phyloP scores from a whole-genome alignment of 495 filamentous ascomycete species.

The Baudoinia panamericana region DNA sequence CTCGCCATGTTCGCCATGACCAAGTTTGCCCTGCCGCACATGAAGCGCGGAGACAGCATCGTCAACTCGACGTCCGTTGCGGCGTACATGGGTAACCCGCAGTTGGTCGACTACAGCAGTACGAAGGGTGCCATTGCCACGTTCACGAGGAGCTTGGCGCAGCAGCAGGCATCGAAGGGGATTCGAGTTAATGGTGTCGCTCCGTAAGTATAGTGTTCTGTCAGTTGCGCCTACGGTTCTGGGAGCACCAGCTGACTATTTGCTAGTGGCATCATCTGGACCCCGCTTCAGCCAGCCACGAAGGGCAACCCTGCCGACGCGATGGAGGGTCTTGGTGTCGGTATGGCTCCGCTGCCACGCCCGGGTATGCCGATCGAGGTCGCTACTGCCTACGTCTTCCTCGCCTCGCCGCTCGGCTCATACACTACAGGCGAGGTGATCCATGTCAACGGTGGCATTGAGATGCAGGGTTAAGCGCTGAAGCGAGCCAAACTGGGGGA shows the following conservation, averaged over 20 bases:
- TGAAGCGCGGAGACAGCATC: slow-evolving; percentile 32
- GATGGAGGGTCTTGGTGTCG: slow-evolving; percentile 41
- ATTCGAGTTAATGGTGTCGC: slow-evolving; percentile 53
- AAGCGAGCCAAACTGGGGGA: no score
- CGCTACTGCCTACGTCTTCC: slow-evolving; percentile 48
- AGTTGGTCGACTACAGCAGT: slow-evolving; percentile 46
- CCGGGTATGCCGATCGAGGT: slow-evolving; percentile 51
- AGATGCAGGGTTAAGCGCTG: slow-evolving; percentile 14
- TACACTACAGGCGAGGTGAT: slow-evolving; percentile 17
- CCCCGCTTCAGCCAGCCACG: slow-evolving; percentile 44
- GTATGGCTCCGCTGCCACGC: slow-evolving; percentile 33
- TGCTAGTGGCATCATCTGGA: slow-evolving; percentile 46
- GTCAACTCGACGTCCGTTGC: slow-evolving; percentile 48
- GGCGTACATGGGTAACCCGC: slow-evolving; percentile 37
- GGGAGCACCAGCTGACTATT: neutral
- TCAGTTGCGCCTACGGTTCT: slow-evolving; percentile 25
- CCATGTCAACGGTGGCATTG: slow-evolving; percentile 16
- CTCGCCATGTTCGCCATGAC: slow-evolving; percentile 49
- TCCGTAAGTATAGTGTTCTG: slow-evolving; percentile 39
- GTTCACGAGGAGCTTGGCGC: slow-evolving; percentile 45
- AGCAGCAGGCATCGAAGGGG: slow-evolving; percentile 42
- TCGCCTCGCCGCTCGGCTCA: slow-evolving; percentile 12
- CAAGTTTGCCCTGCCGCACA: slow-evolving; percentile 37
- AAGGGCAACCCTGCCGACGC: slow-evolving; percentile 33
- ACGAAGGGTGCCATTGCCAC: slow-evolving; percentile 50